Evolutionary conservation across 768 basidiomycete species (phyloP), one percentile per base, ranked within the genome.

Genomic region (Nidularia sp.): DNA sequence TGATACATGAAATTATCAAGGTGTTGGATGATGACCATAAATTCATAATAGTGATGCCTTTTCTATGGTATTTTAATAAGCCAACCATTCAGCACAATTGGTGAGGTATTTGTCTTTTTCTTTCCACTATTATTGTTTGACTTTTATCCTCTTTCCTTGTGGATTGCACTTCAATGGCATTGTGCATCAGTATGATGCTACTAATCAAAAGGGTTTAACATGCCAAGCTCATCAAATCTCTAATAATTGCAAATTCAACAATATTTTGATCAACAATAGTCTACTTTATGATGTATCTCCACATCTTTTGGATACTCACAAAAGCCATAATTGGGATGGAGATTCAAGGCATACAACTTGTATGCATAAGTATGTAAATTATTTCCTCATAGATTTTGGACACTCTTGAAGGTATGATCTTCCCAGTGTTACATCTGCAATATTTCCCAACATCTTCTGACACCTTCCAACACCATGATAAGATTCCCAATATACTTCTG

Each of bases 381-480:
- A 67, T 36, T 66, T 59, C 39, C 59, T 64, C 48, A 64, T 65
- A 32, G 65, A 69, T 36, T 67, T 65, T 47, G 64, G 62, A 9
- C 48, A 60, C 10, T 60, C 64, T 7, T 7, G 35, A 18, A 45
- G 43, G 6, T 55, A 57, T 48, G 48, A 50, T 9, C 36, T 43
- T 39, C 18, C 18, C 18, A 18, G 18, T 18, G 18, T 18, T 18
- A 18, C 18, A 18, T 18, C 18, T 18, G 18, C 18, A 18, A 18
- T 18, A 18, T 18, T 18, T 18, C 18, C 18, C 18, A 18, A 18
- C 18, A 18, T 18, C 18, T 18, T 18, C 18, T 18, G 18, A 18
- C 18, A 18, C 18, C 18, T 18, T 18, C 18, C 18, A 18, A 18
- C 18, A 18, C 18, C 18, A 18, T 18, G 18, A 18, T 18, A 18